These are phyloP conservation scores for Nitzschia sp. DNA, from an alignment of 108 stramenopile species.

Conservation along the genomic window DNA sequence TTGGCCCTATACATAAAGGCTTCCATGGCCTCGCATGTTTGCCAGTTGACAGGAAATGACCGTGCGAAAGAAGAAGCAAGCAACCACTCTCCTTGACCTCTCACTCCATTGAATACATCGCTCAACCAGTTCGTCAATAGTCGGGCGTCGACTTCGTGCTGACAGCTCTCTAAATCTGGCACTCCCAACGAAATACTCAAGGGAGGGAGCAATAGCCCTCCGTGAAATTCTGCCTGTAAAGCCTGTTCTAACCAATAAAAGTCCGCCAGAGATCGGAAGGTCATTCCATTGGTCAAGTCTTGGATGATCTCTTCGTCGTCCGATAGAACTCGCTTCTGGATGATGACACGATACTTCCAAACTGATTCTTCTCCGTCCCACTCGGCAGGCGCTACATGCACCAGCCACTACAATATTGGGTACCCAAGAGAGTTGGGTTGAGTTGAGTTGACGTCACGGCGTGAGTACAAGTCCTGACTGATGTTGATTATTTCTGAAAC, in stretches of 20 bases:
- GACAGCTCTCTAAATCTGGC: constrained; percentile 25
- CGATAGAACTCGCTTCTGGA: constrained; percentile 30
- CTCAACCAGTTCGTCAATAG: constrained; percentile 68
- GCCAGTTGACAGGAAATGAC: constrained; percentile 25
- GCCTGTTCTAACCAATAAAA: constrained; percentile 81
- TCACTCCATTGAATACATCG: constrained; percentile 75
- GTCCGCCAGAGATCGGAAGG: constrained; percentile 64
- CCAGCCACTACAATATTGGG: constrained; percentile 32
- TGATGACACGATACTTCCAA: constrained; percentile 47
- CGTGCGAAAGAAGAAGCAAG: background rate
- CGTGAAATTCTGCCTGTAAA: constrained; percentile 69
- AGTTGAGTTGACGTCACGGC: too few relatives aligned
- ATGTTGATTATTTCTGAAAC: too few relatives aligned
- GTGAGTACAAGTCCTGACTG: too few relatives aligned
- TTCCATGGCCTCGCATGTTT: constrained; percentile 76
- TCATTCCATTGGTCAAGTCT: constrained; percentile 44
- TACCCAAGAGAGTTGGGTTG: background rate
- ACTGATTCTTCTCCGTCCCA: constrained; percentile 42
- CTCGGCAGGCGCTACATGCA: constrained; percentile 47
- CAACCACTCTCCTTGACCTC: constrained; percentile 74
- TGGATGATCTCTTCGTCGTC: background rate
- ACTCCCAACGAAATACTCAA: constrained; percentile 57
- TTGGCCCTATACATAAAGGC: constrained; percentile 75
- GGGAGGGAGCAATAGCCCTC: constrained; percentile 61
- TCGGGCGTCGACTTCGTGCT: constrained; percentile 49